Conservation (phyloP, 2,329 filamentous ascomycete genomes). For the Apiospora saccharicola region DNA sequence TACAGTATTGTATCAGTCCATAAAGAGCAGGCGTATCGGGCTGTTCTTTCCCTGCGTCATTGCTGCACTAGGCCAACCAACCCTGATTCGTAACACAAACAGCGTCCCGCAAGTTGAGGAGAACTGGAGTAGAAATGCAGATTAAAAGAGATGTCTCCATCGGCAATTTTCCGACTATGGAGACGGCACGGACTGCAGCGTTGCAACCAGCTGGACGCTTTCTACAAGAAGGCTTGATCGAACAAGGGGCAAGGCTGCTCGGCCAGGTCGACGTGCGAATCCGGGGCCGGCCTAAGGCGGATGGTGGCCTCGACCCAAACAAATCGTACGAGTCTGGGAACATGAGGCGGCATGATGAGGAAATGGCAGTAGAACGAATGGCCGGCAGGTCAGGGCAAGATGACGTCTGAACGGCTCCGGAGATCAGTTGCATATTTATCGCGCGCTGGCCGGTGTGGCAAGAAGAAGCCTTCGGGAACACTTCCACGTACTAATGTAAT, state of each 20-base stretch:
- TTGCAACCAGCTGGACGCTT: background rate
- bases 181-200: constrained; percentile 12
- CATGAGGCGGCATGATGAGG: constrained; percentile 5
- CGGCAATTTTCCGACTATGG: constrained; percentile 19
- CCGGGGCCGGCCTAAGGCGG: background rate
- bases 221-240: background rate
- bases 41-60: constrained; percentile 13
- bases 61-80: constrained; percentile 4
- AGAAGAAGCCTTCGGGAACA: background rate
- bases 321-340: constrained; percentile 13
- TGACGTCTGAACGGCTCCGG: background rate
- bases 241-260: background rate
- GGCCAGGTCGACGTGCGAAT: background rate
- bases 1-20: background rate
- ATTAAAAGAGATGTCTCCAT: constrained; percentile 17
- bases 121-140: constrained; percentile 3
- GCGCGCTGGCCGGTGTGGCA: too few relatives aligned
- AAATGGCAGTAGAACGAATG: background rate
- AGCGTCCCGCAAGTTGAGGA: constrained; percentile 4
- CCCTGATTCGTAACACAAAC: constrained; percentile 13
- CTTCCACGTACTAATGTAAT: background rate
- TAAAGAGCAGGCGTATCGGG: background rate
- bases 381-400: background rate
- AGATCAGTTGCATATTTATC: background rate
- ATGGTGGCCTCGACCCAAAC: background rate